These are phyloP conservation scores for Neopestalotiopsis rosae DNA, from an alignment of 2,329 filamentous ascomycete species.

Conservation along the genomic window DNA sequence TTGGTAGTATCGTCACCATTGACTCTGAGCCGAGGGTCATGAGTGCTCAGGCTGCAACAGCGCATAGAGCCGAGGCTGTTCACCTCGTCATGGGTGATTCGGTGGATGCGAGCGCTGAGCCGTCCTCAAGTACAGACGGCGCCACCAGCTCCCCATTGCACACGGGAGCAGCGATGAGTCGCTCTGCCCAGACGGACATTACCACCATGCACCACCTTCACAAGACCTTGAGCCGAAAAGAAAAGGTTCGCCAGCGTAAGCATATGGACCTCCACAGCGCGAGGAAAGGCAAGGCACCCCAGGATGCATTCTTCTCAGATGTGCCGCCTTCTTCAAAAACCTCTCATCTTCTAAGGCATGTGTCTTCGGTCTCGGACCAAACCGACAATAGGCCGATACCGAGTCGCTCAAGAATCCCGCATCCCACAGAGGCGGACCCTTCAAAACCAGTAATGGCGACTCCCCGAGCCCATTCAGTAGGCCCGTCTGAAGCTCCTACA, in stretches of 20 bases:
- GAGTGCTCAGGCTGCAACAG: slow-evolving; percentile 38
- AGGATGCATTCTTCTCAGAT: neutral
- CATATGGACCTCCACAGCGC: slow-evolving; percentile 24
- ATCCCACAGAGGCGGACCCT: neutral
- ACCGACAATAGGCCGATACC: neutral
- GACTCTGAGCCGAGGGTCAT: slow-evolving; percentile 38
- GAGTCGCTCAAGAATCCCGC: neutral
- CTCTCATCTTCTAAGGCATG: neutral
- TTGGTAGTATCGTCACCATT: slow-evolving; percentile 39
- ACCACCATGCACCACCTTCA: slow-evolving; percentile 15
- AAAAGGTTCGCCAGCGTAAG: slow-evolving; percentile 30
- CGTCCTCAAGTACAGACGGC: slow-evolving; percentile 1
- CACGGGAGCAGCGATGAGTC: neutral
- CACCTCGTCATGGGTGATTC: neutral
- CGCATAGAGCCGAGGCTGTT: slow-evolving; percentile 31
- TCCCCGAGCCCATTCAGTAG: neutral
- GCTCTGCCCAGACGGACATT: slow-evolving; percentile 22
- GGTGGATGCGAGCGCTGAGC: neutral
- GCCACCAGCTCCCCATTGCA: neutral
- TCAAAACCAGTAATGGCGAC: neutral
- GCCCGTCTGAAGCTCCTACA: neutral
- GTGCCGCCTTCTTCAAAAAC: neutral
- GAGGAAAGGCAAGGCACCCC: neutral
- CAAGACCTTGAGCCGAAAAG: slow-evolving; percentile 24
- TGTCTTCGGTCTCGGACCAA: neutral